Evolutionary conservation across 2,329 filamentous ascomycete species (phyloP).

Genomic region (Alternaria novae-zelandiae): DNA sequence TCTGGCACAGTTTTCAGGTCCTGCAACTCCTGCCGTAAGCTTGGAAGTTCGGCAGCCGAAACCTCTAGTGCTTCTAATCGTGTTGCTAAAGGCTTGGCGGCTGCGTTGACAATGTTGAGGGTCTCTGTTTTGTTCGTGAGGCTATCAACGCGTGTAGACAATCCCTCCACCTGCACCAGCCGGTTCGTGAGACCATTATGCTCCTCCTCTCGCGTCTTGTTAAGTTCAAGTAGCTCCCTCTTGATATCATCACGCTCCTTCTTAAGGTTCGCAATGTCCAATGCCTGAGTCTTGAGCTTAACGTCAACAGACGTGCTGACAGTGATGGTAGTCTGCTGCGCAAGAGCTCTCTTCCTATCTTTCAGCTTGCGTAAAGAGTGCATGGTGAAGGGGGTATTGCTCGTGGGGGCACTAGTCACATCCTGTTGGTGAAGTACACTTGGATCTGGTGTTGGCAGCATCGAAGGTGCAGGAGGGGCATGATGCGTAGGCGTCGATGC

Average conservation of each 20-base stretch:
- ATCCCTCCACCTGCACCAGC: background rate
- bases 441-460: slow-evolving; percentile 15
- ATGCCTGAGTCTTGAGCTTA: slow-evolving; percentile 6
- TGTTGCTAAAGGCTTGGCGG: background rate
- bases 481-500: slow-evolving; percentile 27
- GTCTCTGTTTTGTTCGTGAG: background rate
- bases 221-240: slow-evolving; percentile 5
- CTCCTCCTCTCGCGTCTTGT: background rate
- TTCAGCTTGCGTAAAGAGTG: slow-evolving; percentile 11
- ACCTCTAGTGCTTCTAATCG: background rate
- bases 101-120: background rate
- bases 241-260: slow-evolving; percentile 10
- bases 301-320: background rate
- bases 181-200: background rate
- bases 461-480: slow-evolving; percentile 28
- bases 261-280: slow-evolving; percentile 11
- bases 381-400: background rate
- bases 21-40: background rate
- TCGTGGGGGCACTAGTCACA: background rate
- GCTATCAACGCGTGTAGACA: background rate
- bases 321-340: background rate
- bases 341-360: slow-evolving; percentile 9
- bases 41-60: background rate
- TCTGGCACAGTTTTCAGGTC: background rate
- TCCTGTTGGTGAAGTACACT: background rate